Base-by-base conservation (phyloP, 192 early-diverging fungal species). In the Linderina pennispora region DNA sequence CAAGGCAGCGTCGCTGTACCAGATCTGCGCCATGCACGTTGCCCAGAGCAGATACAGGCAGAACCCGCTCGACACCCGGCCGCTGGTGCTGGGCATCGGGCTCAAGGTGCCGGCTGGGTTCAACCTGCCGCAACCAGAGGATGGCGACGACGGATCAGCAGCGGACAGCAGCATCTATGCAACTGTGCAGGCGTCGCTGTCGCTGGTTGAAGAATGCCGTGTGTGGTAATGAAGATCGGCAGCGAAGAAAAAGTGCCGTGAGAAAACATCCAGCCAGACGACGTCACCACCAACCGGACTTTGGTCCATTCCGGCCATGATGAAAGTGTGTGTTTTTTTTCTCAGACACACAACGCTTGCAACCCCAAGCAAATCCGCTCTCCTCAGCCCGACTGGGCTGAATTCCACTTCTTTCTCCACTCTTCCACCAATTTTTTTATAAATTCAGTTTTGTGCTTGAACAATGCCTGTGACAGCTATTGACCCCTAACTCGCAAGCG, bases 11-110 rank as follows among this genome's bases (percentile, higher is more conserved):
- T 70, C 66, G 25, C 42, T 70, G 8, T 62, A 70, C 40, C 55
- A 70, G 35, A 54, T 62, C 11, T 18, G 53, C 15, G 66, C 66
- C 19, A 70, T 53, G 8, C 40, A 53, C 22, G 23, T 53, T 23
- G 17, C 52, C 4, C 66, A 70, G 40, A 46, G 48, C 43, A 54
- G 58, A 38, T 51, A 33, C 36, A 22, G 22, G 8, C 44, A 56
- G 23, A 55, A 42, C 40, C 55, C 55, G 0, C 13, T 25, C 4
- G 66, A 70, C 17, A 10, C 24, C 13, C 59, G 66, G 0, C 66
- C 66, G 0, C 19, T 70, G 10, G 21, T 70, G 1, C 35, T 70
- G 2, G 66, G 66, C 7, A 37, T 63, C 9, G 66, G 42, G 2
- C 51, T 70, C 11, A 23, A 43, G 5, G 50, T 70, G 3, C 48